Evolutionary conservation across 805 yeast species (phyloP).

Genomic region (Torulaspora gathmanii): DNA sequence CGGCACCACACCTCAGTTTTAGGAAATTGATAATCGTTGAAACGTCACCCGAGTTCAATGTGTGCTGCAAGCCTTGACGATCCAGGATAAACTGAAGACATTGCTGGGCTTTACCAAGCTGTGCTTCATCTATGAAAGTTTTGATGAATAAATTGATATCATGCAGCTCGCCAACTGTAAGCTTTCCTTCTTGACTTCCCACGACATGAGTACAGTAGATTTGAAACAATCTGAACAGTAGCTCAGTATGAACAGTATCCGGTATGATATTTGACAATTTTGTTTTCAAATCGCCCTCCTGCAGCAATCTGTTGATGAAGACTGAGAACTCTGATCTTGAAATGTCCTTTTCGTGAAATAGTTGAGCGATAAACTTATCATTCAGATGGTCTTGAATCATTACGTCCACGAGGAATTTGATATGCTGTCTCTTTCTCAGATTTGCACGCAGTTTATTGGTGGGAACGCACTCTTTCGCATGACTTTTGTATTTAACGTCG

Average conservation of each 20-base stretch:
- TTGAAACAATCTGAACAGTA: constrained; percentile 14
- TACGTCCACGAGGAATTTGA: constrained; percentile 12
- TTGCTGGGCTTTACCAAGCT: constrained; percentile 24
- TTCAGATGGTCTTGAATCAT: constrained; percentile 13
- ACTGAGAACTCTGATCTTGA: constrained; percentile 13
- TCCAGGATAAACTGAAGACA: constrained; percentile 19
- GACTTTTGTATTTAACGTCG: not conserved
- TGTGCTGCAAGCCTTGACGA: constrained; percentile 10
- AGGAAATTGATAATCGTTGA: constrained; percentile 21
- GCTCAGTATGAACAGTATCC: constrained; percentile 14
- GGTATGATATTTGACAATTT: constrained; percentile 14
- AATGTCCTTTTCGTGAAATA: constrained; percentile 10
- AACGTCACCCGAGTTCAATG: constrained; percentile 14
- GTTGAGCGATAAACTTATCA: not conserved
- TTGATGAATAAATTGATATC: constrained; percentile 19
- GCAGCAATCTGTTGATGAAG: constrained; percentile 14
- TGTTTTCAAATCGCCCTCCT: constrained; percentile 1
- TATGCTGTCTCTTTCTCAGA: constrained; percentile 10
- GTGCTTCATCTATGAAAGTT: constrained; percentile 17
- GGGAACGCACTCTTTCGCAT: not conserved
- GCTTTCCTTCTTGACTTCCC: constrained; percentile 1
- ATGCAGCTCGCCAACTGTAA: constrained; percentile 15
- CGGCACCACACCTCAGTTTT: constrained; percentile 30
- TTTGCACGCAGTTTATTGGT: constrained; percentile 8
- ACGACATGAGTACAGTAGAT: constrained; percentile 11